phyloP scores from a whole-genome alignment of 257 asterid species.

The Vinca minor region DNA sequence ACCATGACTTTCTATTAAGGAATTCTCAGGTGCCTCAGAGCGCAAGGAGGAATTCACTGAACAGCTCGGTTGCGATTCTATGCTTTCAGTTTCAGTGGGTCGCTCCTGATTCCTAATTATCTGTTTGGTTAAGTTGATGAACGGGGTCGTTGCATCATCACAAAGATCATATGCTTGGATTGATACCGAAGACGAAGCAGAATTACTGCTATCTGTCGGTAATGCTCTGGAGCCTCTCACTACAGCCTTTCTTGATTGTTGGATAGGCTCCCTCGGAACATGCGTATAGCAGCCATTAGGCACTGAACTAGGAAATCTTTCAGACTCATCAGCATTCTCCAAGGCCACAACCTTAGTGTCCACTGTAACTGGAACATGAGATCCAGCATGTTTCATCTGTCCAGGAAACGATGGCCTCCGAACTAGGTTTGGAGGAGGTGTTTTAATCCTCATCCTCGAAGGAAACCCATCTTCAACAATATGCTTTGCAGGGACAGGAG shows the following conservation, averaged over 20 bases:
- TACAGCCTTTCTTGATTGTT: constrained; percentile 31
- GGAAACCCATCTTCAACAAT: constrained; percentile 47
- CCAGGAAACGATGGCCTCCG: constrained; percentile 48
- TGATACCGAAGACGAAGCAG: constrained; percentile 67
- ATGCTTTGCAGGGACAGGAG: constrained; percentile 40
- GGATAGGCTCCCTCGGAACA: constrained; percentile 30
- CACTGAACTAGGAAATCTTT: constrained; percentile 22
- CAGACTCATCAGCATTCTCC: constrained; percentile 33
- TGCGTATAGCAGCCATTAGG: constrained; percentile 22
- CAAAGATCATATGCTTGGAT: constrained; percentile 65
- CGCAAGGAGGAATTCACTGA: constrained; percentile 51
- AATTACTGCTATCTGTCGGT: constrained; percentile 61
- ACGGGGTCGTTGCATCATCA: constrained; percentile 49
- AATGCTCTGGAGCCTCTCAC: constrained; percentile 36
- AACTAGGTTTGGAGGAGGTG: constrained; percentile 49
- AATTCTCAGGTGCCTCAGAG: constrained; percentile 33
- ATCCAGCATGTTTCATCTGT: constrained; percentile 36
- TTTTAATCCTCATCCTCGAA: constrained; percentile 42
- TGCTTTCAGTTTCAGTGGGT: constrained; percentile 28
- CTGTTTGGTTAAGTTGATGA: constrained; percentile 29
- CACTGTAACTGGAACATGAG: constrained; percentile 29
- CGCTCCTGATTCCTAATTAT: constrained; percentile 29
- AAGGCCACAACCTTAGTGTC: constrained; percentile 24
- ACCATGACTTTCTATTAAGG: constrained; percentile 22
- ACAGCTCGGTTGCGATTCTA: constrained; percentile 40